These are phyloP conservation scores for Leptographium galeiforme DNA, from an alignment of 2,329 filamentous ascomycete genomes.

Conservation along the genomic window DNA sequence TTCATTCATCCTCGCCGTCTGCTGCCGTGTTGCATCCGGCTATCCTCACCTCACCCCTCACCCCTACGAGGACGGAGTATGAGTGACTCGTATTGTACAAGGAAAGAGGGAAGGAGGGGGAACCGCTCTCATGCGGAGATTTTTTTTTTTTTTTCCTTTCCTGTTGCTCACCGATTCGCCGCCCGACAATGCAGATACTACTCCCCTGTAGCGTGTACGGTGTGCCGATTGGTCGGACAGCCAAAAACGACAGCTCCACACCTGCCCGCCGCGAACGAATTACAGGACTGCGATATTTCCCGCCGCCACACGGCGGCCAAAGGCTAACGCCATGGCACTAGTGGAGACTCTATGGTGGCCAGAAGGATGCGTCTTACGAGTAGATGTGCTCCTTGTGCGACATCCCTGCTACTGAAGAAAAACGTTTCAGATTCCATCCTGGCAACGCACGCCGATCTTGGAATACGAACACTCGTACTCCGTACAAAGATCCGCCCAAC, in stretches of 20 bases:
- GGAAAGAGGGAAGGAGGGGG: background rate
- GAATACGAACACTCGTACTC: background rate
- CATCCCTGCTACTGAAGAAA: too few species aligned
- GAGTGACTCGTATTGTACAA: too few species aligned
- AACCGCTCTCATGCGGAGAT: slow-evolving; percentile 1
- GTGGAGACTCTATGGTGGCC: too few species aligned
- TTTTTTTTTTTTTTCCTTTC: background rate
- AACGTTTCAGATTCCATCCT: too few species aligned
- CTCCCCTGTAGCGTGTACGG: too few species aligned
- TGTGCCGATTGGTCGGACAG: background rate
- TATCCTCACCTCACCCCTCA: slow-evolving; percentile 1
- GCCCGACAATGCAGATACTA: too few species aligned
- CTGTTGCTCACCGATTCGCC: background rate
- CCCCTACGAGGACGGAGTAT: background rate
- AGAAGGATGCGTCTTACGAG: too few species aligned
- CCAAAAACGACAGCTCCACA: background rate
- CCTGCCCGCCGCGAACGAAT: background rate
- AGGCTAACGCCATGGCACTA: too few species aligned
- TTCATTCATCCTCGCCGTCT: background rate
- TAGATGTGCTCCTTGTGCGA: too few species aligned
- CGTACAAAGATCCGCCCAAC: background rate
- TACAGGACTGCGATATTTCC: background rate
- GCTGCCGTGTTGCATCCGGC: slow-evolving; percentile 1
- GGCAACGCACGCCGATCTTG: too few species aligned
- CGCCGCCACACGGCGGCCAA: too few species aligned